Conservation (phyloP, 2,329 filamentous ascomycete species). For the Dryadomyces sulphureus region DNA sequence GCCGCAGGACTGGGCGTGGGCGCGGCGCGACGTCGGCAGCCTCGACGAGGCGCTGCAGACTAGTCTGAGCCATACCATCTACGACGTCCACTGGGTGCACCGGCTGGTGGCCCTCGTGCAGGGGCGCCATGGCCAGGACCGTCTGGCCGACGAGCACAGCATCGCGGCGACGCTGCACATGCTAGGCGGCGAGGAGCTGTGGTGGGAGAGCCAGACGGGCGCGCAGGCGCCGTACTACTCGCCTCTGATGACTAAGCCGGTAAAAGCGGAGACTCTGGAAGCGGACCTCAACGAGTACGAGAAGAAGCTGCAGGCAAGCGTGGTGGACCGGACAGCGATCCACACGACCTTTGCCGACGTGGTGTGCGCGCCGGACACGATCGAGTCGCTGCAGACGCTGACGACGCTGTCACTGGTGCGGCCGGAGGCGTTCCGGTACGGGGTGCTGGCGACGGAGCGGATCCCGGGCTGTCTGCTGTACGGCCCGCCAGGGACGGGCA, state of each 20-base stretch:
- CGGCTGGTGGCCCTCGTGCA: slow-evolving; percentile 16
- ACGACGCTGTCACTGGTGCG: slow-evolving; percentile 76
- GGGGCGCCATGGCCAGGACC: slow-evolving; percentile 7
- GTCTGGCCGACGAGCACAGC: slow-evolving; percentile 4
- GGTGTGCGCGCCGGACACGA: slow-evolving; percentile 66
- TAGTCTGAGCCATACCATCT: slow-evolving; percentile 11
- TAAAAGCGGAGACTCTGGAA: no score
- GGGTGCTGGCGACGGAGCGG: slow-evolving; percentile 78
- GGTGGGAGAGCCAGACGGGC: slow-evolving; percentile 12
- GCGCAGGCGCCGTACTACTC: slow-evolving; percentile 16
- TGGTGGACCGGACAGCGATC: slow-evolving; percentile 70
- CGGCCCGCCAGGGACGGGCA: slow-evolving; percentile 70
- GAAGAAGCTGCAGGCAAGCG: slow-evolving; percentile 64
- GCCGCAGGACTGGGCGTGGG: slow-evolving; percentile 7
- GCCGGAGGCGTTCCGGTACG: slow-evolving; percentile 92
- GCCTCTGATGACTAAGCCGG: slow-evolving; percentile 6
- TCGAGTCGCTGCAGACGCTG: slow-evolving; percentile 75
- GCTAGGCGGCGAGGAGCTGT: slow-evolving; percentile 14
- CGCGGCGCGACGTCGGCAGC: neutral
- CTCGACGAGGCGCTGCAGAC: slow-evolving; percentile 1
- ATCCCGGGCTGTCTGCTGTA: slow-evolving; percentile 84
- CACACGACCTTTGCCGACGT: slow-evolving; percentile 80
- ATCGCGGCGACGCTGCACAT: slow-evolving; percentile 14
- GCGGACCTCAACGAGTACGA: slow-evolving; percentile 57
- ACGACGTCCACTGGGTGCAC: slow-evolving; percentile 19